Percentiles rank a stretch among this genome's conserved stretches.
These are phyloP conservation scores for Nakazawaea peltata DNA, from an alignment of 805 yeast genomes.

Conservation along the genomic window DNA sequence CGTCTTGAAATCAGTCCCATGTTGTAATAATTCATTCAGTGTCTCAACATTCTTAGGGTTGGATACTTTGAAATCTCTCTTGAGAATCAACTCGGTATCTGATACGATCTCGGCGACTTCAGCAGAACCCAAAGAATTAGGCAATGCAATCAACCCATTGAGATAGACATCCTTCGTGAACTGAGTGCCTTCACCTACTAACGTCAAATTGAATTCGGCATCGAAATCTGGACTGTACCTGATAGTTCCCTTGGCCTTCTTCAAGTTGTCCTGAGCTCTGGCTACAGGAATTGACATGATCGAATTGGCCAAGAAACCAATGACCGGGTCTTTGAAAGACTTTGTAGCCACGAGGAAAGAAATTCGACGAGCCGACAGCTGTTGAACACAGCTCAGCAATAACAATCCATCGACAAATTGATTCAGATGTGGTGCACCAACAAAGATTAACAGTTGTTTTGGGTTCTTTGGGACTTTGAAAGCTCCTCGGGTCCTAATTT, in stretches of 20 bases:
- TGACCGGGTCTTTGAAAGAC: conserved; percentile 39
- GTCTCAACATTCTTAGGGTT: conserved; percentile 31
- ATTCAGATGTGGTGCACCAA: conserved; percentile 80
- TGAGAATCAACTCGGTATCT: conserved; percentile 61
- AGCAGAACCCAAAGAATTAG: conserved; percentile 68
- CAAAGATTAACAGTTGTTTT: conserved; percentile 53
- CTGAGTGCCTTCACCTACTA: conserved; percentile 57
- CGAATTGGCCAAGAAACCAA: conserved; percentile 70
- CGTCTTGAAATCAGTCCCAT: conserved; percentile 53
- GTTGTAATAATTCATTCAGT: conserved; percentile 30
- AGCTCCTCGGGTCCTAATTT: conserved; percentile 66
- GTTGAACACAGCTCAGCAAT: conserved; percentile 69
- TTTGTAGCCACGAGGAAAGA: conserved; percentile 49
- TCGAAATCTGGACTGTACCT: conserved; percentile 34
- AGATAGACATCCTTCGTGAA: conserved; percentile 57
- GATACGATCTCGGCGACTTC: conserved; percentile 61
- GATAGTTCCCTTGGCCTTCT: conserved; percentile 59
- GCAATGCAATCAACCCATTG: conserved; percentile 68
- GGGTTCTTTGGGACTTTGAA: conserved; percentile 52
- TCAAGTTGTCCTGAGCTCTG: conserved; percentile 83
- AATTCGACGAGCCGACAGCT: conserved; percentile 37
- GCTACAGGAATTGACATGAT: conserved; percentile 86
- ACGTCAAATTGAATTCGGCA: conserved; percentile 32
- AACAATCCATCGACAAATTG: conserved; percentile 76
- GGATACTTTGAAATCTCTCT: conserved; percentile 53